Base-by-base conservation (phyloP, 2,329 filamentous ascomycete genomes). In the Trichothecium roseum region DNA sequence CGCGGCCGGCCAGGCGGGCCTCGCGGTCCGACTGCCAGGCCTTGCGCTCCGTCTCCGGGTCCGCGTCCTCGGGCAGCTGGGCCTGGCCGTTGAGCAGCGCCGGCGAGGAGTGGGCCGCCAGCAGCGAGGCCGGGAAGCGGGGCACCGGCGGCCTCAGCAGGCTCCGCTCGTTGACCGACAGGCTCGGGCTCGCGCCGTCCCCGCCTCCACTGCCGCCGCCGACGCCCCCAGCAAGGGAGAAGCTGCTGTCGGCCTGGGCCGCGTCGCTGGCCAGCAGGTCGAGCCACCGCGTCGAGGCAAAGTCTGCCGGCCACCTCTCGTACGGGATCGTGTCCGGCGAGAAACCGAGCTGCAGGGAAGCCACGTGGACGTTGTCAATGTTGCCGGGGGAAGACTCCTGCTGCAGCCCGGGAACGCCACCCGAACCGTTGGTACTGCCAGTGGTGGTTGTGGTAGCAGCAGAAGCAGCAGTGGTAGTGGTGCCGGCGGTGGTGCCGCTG, bases 211-310 rank as follows among this genome's bases (percentile, higher is more conserved):
- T n/a, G n/a, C n/a, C n/a, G n/a, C n/a, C n/a, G n/a, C n/a, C n/a
- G n/a, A n/a, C n/a, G n/a, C n/a, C n/a, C n/a, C n/a, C n/a, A n/a
- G n/a, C n/a, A n/a, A n/a, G n/a, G n/a, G n/a, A n/a, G n/a, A 56
- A 53, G n/a, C 42, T 40, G 17, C 45, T 46, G 35, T 54, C 54
- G 4, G 54, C 52, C 33, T 57, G 50, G 2, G 38, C 35, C 1
- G 32, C 38, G 17, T 37, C 32, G 3, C 31, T 41, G 14, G 36
- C 33, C 18, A 48, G 36, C 14, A 48, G 39, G 14, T 39, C 46
- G 4, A 48, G 36, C 46, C 46, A 48, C 13, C 42, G 41, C 1
- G 38, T 39, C 4, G 41, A 39, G 3, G 42, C 40, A 34, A 52
- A 40, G 35, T 54, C 49, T 4, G 48, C 46, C 8, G 49, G 49